Evolutionary conservation across 2,329 filamentous ascomycete species (phyloP), one percentile per base, ranked within the genome.

Genomic region (Metarhizium guizhouense): DNA sequence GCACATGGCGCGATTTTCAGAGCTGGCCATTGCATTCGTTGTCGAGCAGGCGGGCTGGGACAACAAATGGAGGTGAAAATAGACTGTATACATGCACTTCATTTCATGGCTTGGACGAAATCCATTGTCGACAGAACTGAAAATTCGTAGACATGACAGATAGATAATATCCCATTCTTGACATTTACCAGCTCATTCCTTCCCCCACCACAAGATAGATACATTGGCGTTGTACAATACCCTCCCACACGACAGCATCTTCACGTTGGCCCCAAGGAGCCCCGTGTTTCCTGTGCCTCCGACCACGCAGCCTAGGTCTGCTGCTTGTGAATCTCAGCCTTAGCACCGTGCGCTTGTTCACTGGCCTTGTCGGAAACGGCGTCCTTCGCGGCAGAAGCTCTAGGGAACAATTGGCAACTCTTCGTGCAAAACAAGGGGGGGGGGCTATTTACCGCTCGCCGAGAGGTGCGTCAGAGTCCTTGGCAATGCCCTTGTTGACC

Each of bases 401-500:
- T 77, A 57, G 18, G 30, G 8, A 20, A 38, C 50, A 43, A 36
- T 32, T 4, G n/a, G 3, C 11, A 6, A 20, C 6, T 45, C 3
- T 18, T 4, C n/a, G 7, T 20, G 16, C 18, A 3, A 42, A 8
- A 2, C 20, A 8, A 25, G 4, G 38, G 10, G 30, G 42, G 3
- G 16, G 42, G 6, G 42, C 42, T 4, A 52, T 72, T 64, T 69
- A 78, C 75, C 83, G 83, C 66, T 78, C 82, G 65, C 72, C 67
- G 55, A 83, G 6, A 62, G 62, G 61, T 59, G 75, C 76, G 67
- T 83, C 72, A 69, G 63, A 69, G 68, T 83, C 81, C 79, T 87
- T 86, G 69, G 84, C 84, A 62, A 82, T 76, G 61, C 77, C 68
- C 81, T 87, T 86, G 81, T 87, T 86, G 75, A 75, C 75, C 74